These are phyloP conservation scores for Gossypium davidsonii DNA, from an alignment of 441 rosid species.

Conservation along the genomic window DNA sequence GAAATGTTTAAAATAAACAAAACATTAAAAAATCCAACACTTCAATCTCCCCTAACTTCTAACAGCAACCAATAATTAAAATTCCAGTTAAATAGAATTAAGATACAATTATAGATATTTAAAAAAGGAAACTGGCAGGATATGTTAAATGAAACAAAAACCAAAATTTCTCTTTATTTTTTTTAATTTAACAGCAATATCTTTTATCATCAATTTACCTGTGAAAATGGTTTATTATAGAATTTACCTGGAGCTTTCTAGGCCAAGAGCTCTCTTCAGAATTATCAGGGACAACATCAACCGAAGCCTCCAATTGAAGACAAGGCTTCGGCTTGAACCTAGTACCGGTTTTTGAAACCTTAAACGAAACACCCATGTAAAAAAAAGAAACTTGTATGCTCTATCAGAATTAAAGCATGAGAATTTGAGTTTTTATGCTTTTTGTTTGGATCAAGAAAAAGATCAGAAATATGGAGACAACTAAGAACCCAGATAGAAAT, in stretches of 20 bases:
- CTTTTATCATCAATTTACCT: not conserved
- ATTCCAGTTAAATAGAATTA: not conserved
- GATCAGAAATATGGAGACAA: not conserved
- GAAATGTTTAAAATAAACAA: not conserved
- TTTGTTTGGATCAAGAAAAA: slow-evolving; percentile 11
- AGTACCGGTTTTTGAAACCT: slow-evolving; percentile 65
- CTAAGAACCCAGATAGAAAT: not conserved
- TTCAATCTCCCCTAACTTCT: not conserved
- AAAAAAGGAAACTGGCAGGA: not conserved
- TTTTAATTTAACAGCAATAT: not conserved
- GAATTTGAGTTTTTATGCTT: not conserved
- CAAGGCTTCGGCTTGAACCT: slow-evolving; percentile 53
- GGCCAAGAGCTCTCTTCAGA: slow-evolving; percentile 29
- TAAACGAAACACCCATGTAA: slow-evolving; percentile 78
- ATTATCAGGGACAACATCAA: slow-evolving; percentile 32
- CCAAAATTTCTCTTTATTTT: not conserved
- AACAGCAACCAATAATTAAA: not conserved
- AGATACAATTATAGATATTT: not conserved
- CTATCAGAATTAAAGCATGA: slow-evolving; percentile 2
- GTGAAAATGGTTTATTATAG: not conserved
- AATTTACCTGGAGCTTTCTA: slow-evolving; percentile 42
- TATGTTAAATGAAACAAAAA: not conserved
- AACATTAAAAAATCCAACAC: not conserved
- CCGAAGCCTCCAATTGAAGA: slow-evolving; percentile 31
- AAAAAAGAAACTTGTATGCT: not conserved